These are phyloP conservation scores for Colletotrichum caudatum DNA, from an alignment of 2,329 filamentous ascomycete species.

Conservation along the genomic window DNA sequence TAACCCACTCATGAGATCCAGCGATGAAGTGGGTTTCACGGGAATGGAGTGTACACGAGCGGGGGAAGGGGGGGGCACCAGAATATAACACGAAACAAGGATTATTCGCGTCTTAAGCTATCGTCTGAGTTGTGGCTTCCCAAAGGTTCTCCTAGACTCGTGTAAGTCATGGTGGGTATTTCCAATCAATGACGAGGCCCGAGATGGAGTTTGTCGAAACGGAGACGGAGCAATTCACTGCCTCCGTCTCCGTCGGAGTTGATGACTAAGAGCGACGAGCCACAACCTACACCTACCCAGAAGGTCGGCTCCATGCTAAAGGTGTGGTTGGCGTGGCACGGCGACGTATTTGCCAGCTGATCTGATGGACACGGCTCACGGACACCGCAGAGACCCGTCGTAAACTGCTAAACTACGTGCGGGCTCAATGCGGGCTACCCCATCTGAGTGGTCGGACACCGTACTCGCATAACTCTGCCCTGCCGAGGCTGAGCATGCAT, in stretches of 20 bases:
- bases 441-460: slow-evolving; percentile 5
- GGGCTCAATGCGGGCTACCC: slow-evolving; percentile 13
- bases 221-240: slow-evolving; percentile 16
- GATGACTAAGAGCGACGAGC: not conserved
- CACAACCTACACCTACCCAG: not conserved
- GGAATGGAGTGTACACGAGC: not conserved
- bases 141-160: slow-evolving; percentile 25
- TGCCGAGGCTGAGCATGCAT: slow-evolving; percentile 3
- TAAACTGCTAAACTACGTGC: not conserved
- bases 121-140: slow-evolving; percentile 19
- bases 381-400: slow-evolving; percentile 2
- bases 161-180: slow-evolving; percentile 35
- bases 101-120: slow-evolving; percentile 29
- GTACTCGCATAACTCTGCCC: slow-evolving; percentile 23
- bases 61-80: not conserved
- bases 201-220: slow-evolving; percentile 6
- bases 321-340: not conserved
- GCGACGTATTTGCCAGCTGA: not conserved
- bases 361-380: not conserved
- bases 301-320: no score
- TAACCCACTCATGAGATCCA: not conserved
- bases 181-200: slow-evolving; percentile 19
- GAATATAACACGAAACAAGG: not conserved
- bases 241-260: slow-evolving; percentile 38
- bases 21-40: not conserved